Evolutionary conservation across 805 yeast genomes (phyloP).

Genomic region (Yarrowia keelungensis): DNA sequence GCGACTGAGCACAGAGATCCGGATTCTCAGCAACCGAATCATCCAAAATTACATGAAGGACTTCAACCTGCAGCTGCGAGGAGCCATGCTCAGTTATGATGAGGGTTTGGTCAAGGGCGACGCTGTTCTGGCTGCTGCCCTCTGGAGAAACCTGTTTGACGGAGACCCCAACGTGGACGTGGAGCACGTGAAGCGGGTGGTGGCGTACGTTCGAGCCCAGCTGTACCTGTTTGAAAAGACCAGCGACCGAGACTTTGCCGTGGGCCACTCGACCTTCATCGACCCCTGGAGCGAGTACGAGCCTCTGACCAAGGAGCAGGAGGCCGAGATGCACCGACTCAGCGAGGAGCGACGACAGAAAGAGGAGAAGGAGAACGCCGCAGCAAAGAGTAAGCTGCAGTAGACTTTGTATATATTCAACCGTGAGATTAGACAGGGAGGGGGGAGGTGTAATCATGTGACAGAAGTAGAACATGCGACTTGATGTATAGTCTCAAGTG

Average conservation of each 20-base stretch:
- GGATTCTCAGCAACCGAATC: conserved; percentile 78
- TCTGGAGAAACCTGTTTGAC: conserved; percentile 82
- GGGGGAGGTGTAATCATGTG: background rate
- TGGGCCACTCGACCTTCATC: conserved; percentile 85
- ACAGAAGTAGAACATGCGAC: too few relatives aligned
- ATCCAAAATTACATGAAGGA: conserved; percentile 88
- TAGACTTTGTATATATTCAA: conserved; percentile 10
- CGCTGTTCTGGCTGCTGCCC: conserved; percentile 53
- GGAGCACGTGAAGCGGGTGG: conserved; percentile 83
- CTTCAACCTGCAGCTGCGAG: conserved; percentile 87
- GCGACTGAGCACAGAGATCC: conserved; percentile 84
- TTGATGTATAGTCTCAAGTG: too few relatives aligned
- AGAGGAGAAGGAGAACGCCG: conserved; percentile 29
- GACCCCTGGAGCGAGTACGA: conserved; percentile 81
- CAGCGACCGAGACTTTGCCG: conserved; percentile 91
- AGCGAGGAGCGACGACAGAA: conserved; percentile 32
- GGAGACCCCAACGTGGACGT: conserved; percentile 82
- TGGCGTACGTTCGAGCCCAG: conserved; percentile 90
- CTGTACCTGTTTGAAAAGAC: conserved; percentile 83
- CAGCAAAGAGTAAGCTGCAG: conserved; percentile 35
- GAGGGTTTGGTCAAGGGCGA: conserved; percentile 81
- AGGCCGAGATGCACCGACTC: conserved; percentile 38
- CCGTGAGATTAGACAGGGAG: too few relatives aligned
- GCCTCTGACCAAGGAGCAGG: conserved; percentile 62
- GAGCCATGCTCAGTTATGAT: conserved; percentile 88